These are phyloP conservation scores for Beauveria sp. DNA, from an alignment of 2,329 filamentous ascomycete species.

Conservation along the genomic window DNA sequence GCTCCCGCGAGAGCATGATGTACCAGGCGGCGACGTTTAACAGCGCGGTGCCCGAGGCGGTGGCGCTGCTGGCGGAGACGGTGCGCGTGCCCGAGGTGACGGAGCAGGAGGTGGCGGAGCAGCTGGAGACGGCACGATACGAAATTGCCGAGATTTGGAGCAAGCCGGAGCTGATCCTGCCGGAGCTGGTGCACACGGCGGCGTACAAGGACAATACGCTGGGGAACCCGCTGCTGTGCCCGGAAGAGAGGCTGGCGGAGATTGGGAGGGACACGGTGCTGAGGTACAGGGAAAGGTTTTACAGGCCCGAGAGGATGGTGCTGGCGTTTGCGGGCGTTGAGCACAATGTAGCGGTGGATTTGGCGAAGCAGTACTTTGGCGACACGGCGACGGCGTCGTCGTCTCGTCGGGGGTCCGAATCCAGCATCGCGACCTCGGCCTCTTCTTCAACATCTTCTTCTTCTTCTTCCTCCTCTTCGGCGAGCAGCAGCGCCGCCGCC, in stretches of 20 bases:
- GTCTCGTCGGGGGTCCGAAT: slow-evolving; percentile 50
- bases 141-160: slow-evolving; percentile 97
- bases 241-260: slow-evolving; percentile 66
- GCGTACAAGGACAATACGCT: slow-evolving; percentile 95
- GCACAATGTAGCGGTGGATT: slow-evolving; percentile 68
- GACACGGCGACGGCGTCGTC: slow-evolving; percentile 60
- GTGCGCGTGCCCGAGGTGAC: slow-evolving; percentile 81
- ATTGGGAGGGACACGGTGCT: slow-evolving; percentile 70
- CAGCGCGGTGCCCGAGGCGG: slow-evolving; percentile 72
- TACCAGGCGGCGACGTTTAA: slow-evolving; percentile 99
- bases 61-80: slow-evolving; percentile 84
- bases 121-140: slow-evolving; percentile 86
- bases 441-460: slow-evolving; percentile 26
- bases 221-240: slow-evolving; percentile 87
- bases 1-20: slow-evolving; percentile 92
- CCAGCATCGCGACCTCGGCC: slow-evolving; percentile 31
- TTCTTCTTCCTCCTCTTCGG: slow-evolving; percentile 27
- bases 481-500: slow-evolving; percentile 68
- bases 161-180: slow-evolving; percentile 91
- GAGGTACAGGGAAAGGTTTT: slow-evolving; percentile 76
- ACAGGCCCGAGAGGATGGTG: slow-evolving; percentile 83
- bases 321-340: slow-evolving; percentile 90
- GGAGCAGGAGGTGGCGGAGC: slow-evolving; percentile 76
- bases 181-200: slow-evolving; percentile 90
- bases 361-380: slow-evolving; percentile 83